Base-by-base conservation (phyloP, 441 rosid genomes). In the Eruca vesicaria region DNA sequence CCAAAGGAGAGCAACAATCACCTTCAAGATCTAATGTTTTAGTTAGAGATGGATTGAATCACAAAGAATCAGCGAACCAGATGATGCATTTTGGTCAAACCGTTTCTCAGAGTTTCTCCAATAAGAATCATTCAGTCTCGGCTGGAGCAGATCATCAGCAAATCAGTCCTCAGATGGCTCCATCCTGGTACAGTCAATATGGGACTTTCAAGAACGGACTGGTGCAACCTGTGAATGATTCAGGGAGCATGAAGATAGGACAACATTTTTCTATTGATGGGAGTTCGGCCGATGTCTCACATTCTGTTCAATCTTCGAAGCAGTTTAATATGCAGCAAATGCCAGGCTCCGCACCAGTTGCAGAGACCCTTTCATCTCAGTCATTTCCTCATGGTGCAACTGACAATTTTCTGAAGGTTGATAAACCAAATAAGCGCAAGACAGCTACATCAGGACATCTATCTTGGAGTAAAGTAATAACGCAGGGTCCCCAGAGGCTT, bases 401-500 rank as follows among this genome's bases (percentile, higher is more conserved):
- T 63, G 80, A 78, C 80, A 70, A 73, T 55, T 76, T 61, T 81
- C 33, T 78, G 75, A 75, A 67, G 45, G 61, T 69, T 35, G 66
- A 68, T 79, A 83, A 83, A 70, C 80, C 83, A 63, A 89, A 84
- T 79, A 95, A 95, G 88, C 97, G 94, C 55, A 95, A 85, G 84
- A 84, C 65, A 41, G 71, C 82, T 64, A 79, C 85, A 16, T 68
- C 87, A 73, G 90, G 78, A 78, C 82, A 77, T 81, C 62, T 82
- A n/a, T 84, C 97, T 9, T 95, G 93, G 97, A 85, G 89, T 80
- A 84, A 80, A 82, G 96, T 88, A 84, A 84, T 90, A 59, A 64
- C 29, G 33, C 85, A 79, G 50, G 81, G 80, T 63, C 70, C 76
- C 52, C 82, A 23, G 66, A 85, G 80, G 82, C 87, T 82, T 76